Evolutionary conservation across 352 stramenopile species (phyloP).

Genomic region (Globisporangium ultimum): DNA sequence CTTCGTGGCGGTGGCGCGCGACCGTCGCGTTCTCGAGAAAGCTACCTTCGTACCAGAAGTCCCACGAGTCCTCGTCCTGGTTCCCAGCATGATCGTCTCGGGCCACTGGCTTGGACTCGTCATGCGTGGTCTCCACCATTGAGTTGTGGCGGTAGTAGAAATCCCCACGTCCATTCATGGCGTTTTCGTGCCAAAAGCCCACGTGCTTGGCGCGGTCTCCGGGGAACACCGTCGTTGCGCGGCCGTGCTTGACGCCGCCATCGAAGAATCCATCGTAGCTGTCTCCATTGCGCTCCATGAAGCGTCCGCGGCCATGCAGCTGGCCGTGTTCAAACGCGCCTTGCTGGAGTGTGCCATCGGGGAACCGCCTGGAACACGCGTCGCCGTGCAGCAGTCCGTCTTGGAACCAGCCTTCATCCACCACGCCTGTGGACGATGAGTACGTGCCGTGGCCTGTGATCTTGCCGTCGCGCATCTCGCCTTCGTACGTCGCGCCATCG

Average conservation of each 20-base stretch:
- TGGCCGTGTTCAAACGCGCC: slow-evolving; percentile 45
- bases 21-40: slow-evolving; percentile 60
- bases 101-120: no score
- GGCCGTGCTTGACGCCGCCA: slow-evolving; percentile 36
- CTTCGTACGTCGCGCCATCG: slow-evolving; percentile 62
- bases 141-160: slow-evolving; percentile 36
- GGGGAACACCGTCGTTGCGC: slow-evolving; percentile 36
- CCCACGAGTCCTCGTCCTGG: slow-evolving; percentile 26
- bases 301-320: slow-evolving; percentile 35
- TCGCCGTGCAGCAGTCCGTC: slow-evolving; percentile 55
- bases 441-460: slow-evolving; percentile 55
- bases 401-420: slow-evolving; percentile 63
- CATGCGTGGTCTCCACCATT: neutral
- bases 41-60: slow-evolving; percentile 75
- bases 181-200: slow-evolving; percentile 66
- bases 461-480: slow-evolving; percentile 56
- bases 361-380: slow-evolving; percentile 38
- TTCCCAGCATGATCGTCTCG: slow-evolving; percentile 1
- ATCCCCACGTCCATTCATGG: slow-evolving; percentile 55
- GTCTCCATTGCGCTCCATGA: slow-evolving; percentile 42
- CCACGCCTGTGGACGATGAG: slow-evolving; percentile 53
- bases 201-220: slow-evolving; percentile 38
- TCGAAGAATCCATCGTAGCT: slow-evolving; percentile 67
- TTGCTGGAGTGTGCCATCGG: slow-evolving; percentile 42
- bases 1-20: slow-evolving; percentile 48